These are phyloP conservation scores for Malania oleifera DNA, from an alignment of 164 flowering plant species.

Conservation along the genomic window DNA sequence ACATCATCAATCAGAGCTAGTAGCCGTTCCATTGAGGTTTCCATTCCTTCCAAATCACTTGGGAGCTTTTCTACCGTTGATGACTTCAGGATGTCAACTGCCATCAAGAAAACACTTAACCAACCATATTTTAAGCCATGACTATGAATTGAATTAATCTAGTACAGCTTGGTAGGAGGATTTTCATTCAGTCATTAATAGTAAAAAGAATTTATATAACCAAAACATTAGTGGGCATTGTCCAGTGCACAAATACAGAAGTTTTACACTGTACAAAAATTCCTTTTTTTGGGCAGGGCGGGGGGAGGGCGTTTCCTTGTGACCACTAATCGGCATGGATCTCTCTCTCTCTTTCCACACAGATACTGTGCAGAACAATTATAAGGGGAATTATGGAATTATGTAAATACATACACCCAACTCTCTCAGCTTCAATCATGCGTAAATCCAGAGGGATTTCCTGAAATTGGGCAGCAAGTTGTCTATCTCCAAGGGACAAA, in stretches of 20 bases:
- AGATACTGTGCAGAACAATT: too few relatives aligned
- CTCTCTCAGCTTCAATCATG: slow-evolving; percentile 88
- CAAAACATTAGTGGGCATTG: too few relatives aligned
- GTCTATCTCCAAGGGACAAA: slow-evolving; percentile 78
- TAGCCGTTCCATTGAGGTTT: slow-evolving; percentile 72
- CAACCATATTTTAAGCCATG: not conserved
- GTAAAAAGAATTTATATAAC: not conserved
- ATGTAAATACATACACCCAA: slow-evolving; percentile 69
- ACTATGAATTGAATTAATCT: not conserved
- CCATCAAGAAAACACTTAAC: slow-evolving; percentile 2
- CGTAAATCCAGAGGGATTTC: slow-evolving; percentile 83
- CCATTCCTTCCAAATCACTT: slow-evolving; percentile 95
- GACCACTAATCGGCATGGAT: too few relatives aligned
- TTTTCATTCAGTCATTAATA: not conserved
- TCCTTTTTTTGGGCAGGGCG: too few relatives aligned
- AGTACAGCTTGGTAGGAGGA: not conserved
- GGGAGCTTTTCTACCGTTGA: slow-evolving; percentile 86
- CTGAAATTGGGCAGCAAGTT: slow-evolving; percentile 91
- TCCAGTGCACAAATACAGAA: too few relatives aligned
- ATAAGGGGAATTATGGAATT: too few relatives aligned
- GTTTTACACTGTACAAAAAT: too few relatives aligned
- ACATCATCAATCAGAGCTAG: slow-evolving; percentile 74
- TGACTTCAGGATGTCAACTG: slow-evolving; percentile 81
- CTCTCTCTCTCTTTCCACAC: too few relatives aligned
- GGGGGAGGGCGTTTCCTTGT: too few relatives aligned